Evolutionary conservation across 2,329 filamentous ascomycete species (phyloP).

Genomic region (Dryadomyces quercivorus): DNA sequence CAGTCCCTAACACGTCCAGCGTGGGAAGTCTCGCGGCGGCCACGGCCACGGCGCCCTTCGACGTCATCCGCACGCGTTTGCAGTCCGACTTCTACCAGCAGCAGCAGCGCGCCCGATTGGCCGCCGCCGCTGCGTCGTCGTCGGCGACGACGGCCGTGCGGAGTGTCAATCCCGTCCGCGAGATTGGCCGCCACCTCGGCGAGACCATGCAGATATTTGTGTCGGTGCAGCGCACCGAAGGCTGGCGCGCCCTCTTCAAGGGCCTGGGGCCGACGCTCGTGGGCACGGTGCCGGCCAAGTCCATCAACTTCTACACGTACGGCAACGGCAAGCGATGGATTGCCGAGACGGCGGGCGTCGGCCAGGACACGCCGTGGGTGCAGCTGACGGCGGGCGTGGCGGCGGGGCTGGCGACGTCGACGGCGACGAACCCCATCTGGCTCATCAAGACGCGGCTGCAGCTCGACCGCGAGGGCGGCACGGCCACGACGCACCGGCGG

Average conservation of each 20-base stretch:
- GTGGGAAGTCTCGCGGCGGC: slow-evolving; percentile 84
- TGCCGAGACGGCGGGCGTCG: slow-evolving; percentile 59
- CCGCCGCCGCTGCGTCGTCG: slow-evolving; percentile 12
- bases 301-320: slow-evolving; percentile 91
- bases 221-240: slow-evolving; percentile 69
- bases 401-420: slow-evolving; percentile 77
- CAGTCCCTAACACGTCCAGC: slow-evolving; percentile 28
- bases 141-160: background rate
- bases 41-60: slow-evolving; percentile 84
- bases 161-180: slow-evolving; percentile 48
- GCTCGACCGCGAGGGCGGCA: slow-evolving; percentile 73
- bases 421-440: slow-evolving; percentile 93
- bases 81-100: slow-evolving; percentile 92
- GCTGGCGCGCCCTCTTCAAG: slow-evolving; percentile 81
- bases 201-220: slow-evolving; percentile 81
- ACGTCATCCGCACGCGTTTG: slow-evolving; percentile 84
- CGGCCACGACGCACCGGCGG: slow-evolving; percentile 44
- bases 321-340: slow-evolving; percentile 82
- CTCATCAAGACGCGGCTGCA: slow-evolving; percentile 88
- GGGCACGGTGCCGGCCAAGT: slow-evolving; percentile 77
- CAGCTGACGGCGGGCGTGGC: slow-evolving; percentile 65
- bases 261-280: slow-evolving; percentile 83
- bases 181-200: slow-evolving; percentile 59
- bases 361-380: slow-evolving; percentile 56
- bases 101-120: slow-evolving; percentile 58